phyloP scores from a whole-genome alignment of 2,329 filamentous ascomycete species.

The Akanthomyces dipterigenus region DNA sequence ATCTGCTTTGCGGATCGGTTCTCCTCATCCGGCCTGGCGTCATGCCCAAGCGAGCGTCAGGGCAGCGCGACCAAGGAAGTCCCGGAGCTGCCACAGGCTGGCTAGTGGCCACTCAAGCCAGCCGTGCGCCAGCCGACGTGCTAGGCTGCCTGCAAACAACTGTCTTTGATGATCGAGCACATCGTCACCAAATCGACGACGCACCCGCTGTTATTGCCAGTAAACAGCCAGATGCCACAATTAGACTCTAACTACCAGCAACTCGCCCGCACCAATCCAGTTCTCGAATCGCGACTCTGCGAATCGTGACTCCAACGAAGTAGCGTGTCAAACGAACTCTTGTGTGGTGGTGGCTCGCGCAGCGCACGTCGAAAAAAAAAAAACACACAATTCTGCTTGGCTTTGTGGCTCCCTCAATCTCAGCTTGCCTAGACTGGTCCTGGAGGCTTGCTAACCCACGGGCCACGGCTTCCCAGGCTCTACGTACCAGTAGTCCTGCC shows the following conservation, averaged over 20 bases:
- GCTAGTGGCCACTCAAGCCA: too few species aligned
- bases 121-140: too few species aligned
- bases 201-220: too few species aligned
- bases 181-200: too few species aligned
- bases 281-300: not conserved
- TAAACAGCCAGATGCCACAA: too few species aligned
- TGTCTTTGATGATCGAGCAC: too few species aligned
- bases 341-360: not conserved
- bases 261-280: too few species aligned
- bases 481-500: not conserved
- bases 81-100: not conserved
- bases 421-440: not conserved
- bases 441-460: not conserved
- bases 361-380: not conserved
- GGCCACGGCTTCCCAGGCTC: too few species aligned
- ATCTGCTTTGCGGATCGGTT: constrained; percentile 3
- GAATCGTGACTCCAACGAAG: too few species aligned
- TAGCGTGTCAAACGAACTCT: not conserved
- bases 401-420: not conserved
- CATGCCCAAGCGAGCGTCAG: not conserved
- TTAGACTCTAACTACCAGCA: too few species aligned
- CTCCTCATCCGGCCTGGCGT: not conserved
- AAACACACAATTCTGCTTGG: not conserved
- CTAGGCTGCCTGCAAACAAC: too few species aligned
- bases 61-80: not conserved